phyloP scores from a whole-genome alignment of 257 asterid species.

The Solanum habrochaites region DNA sequence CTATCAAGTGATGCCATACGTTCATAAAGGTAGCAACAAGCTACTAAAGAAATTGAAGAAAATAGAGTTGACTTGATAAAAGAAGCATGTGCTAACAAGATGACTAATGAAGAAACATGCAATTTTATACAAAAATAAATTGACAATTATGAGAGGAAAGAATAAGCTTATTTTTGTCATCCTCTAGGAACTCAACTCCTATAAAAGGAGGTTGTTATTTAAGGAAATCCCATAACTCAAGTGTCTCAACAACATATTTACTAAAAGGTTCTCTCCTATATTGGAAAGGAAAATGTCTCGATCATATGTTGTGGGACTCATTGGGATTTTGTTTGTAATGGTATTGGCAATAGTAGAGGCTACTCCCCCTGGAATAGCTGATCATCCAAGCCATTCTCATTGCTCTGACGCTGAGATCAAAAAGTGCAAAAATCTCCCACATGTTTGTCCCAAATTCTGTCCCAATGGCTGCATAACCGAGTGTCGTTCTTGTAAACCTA shows the following conservation, averaged over 20 bases:
- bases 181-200: background rate
- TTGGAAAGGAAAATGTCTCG: background rate
- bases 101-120: background rate
- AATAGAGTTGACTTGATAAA: background rate
- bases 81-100: background rate
- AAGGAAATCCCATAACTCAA: background rate
- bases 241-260: background rate
- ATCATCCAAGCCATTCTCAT: conserved; percentile 29
- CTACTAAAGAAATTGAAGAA: background rate
- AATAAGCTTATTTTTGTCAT: background rate
- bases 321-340: background rate
- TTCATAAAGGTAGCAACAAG: background rate
- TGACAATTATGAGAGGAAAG: background rate
- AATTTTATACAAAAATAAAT: background rate
- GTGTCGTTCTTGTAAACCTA: conserved; percentile 38
- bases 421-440: conserved; percentile 39
- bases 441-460: conserved; percentile 49
- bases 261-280: background rate
- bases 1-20: background rate
- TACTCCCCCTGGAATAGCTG: background rate
- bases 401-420: conserved; percentile 27
- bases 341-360: conserved; percentile 4
- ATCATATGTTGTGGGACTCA: background rate
- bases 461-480: conserved; percentile 34
- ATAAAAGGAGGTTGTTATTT: background rate